phyloP scores from a whole-genome alignment of 257 asterid genomes.

The Scutellaria minor region DNA sequence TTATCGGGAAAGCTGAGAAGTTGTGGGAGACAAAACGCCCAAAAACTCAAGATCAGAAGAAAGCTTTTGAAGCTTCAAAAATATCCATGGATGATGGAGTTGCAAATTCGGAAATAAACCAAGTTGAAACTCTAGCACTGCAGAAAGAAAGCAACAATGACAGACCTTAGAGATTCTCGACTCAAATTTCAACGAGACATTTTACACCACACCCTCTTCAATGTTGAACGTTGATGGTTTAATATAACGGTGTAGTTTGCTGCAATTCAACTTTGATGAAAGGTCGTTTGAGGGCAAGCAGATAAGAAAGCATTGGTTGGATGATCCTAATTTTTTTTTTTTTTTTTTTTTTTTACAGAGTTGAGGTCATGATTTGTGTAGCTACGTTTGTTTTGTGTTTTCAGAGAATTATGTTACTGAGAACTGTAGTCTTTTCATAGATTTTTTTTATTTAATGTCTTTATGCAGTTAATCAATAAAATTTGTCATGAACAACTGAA shows the following conservation, averaged over 20 bases:
- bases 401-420: background rate
- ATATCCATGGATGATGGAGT: background rate
- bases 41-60: constrained; percentile 30
- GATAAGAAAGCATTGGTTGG: background rate
- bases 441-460: background rate
- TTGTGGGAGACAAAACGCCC: constrained; percentile 41
- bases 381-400: background rate
- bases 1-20: constrained; percentile 48
- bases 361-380: too few relatives aligned
- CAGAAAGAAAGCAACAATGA: constrained; percentile 49
- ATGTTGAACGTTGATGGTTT: background rate
- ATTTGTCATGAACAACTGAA: background rate
- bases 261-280: background rate
- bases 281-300: background rate
- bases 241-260: background rate
- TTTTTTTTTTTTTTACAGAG: too few relatives aligned
- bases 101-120: constrained; percentile 38
- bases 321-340: too few relatives aligned
- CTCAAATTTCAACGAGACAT: constrained; percentile 10
- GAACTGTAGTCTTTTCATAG: background rate
- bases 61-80: constrained; percentile 37
- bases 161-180: constrained; percentile 35
- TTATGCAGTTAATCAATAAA: background rate
- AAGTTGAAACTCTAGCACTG: constrained; percentile 40
- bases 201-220: background rate